Base-by-base conservation (phyloP, 352 stramenopile species). In the Blastocystis hominis region DNA sequence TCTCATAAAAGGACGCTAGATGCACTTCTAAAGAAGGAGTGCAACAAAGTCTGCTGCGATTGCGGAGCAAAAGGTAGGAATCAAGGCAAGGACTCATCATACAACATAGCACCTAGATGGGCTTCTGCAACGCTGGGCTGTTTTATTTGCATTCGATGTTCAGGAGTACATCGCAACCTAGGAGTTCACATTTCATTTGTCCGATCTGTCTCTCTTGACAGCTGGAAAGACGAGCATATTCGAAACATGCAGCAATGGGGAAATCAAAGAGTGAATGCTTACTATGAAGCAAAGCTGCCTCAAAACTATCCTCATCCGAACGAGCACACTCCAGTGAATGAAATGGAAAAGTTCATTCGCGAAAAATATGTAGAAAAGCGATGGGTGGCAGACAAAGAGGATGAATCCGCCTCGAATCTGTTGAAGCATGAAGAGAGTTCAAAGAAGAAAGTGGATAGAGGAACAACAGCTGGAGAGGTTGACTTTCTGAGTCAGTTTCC, bases 81-180 rank as follows among this genome's bases (percentile, higher is more conserved):
- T 3, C 38, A 77, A 15, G 7, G n/a, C 40, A 38, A 10, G 20
- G 30, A 42, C n/a, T 34, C 0, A 15, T 86, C 62, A 61, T 36
- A 86, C 30, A 44, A n/a, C 40, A 70, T 86, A 87, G 89, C 92
- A 40, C 94, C 94, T 38, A 94, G 93, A 64, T 97, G 94, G 94
- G 94, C 94, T 55, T 95, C 92, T 40, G 95, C 96, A 87, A 97
- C 95, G 90, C 89, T 97, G 17, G 94, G 94, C 44, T 93, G 97
- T 24, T 97, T 97, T 90, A 94, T 97, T 88, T 97, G 94, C 90
- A 96, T 96, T 88, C 91, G 93, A 63, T 97, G 94, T 90, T 95
- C 93, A 17, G 94, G 94, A 34, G 95, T 97, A 88, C 94, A 97
- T 89, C 92, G 94, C 75, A 94, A 92, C 59, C 91, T 97, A 61